Evolutionary conservation across 192 early-diverging fungal species (phyloP).

Genomic region (Backusella tarrabulga): DNA sequence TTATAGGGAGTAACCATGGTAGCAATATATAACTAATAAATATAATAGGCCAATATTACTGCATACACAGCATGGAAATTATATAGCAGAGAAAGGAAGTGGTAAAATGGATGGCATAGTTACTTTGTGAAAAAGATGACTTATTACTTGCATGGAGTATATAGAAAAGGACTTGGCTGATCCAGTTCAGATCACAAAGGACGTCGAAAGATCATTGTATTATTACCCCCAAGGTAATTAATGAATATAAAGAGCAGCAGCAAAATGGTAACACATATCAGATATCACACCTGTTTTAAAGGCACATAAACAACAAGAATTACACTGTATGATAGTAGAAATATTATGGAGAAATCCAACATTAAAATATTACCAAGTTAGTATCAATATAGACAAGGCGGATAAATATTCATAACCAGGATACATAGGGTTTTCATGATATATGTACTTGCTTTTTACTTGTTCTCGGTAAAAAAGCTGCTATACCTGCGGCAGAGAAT

Average conservation of each 20-base stretch:
- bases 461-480: constrained; percentile 54
- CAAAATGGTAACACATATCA: neutral
- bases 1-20: neutral
- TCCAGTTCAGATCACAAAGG: constrained; percentile 36
- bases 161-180: constrained; percentile 37
- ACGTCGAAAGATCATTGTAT: constrained; percentile 39
- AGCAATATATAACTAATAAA: neutral
- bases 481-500: constrained; percentile 51
- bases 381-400: neutral
- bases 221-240: constrained; percentile 39
- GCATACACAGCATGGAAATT: constrained; percentile 36
- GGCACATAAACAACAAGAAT: constrained; percentile 47
- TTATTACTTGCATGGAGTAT: neutral
- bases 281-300: constrained; percentile 36
- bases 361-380: constrained; percentile 67
- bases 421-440: constrained; percentile 39
- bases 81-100: constrained; percentile 37
- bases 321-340: constrained; percentile 43
- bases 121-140: neutral
- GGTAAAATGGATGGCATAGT: constrained; percentile 8
- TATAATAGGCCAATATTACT: constrained; percentile 37
- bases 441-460: constrained; percentile 49
- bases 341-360: constrained; percentile 57
- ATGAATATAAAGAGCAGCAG: neutral
- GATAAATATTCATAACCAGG: constrained; percentile 43